phyloP scores from a whole-genome alignment of 2,329 filamentous ascomycete genomes.

The Paracamarosporium sp. region DNA sequence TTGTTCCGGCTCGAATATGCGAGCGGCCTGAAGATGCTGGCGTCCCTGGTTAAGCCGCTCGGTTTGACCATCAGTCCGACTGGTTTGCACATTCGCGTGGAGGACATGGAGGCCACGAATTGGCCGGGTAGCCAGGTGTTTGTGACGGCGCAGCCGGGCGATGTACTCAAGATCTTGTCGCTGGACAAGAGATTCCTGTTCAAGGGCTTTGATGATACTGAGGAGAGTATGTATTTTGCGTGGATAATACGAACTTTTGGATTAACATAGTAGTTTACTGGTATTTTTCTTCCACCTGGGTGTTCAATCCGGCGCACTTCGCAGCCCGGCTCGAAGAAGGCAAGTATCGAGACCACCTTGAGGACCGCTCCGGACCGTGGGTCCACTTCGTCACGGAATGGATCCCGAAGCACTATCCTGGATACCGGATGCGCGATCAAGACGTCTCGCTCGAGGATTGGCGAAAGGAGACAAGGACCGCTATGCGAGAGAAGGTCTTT shows the following conservation, averaged over 20 bases:
- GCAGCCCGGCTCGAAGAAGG: conserved; percentile 24
- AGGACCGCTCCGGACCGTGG: conserved; percentile 24
- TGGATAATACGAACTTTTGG: no score
- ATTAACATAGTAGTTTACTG: conserved; percentile 27
- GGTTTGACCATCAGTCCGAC: conserved; percentile 30
- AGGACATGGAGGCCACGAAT: conserved; percentile 31
- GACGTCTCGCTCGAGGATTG: conserved; percentile 19
- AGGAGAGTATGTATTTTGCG: conserved; percentile 24
- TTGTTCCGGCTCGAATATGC: conserved; percentile 30
- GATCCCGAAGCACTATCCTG: conserved; percentile 26
- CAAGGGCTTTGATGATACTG: conserved; percentile 20
- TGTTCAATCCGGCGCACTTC: conserved; percentile 35
- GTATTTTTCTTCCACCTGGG: conserved; percentile 25
- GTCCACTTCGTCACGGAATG: conserved; percentile 29
- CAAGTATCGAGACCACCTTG: conserved; percentile 21
- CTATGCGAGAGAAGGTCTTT: conserved; percentile 29
- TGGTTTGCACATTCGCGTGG: conserved; percentile 30
- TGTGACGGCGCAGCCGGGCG: conserved; percentile 26
- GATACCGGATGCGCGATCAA: conserved; percentile 6
- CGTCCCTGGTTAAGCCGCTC: conserved; percentile 33
- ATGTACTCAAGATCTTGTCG: conserved; percentile 24
- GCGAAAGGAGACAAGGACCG: conserved; percentile 22
- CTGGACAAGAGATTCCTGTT: conserved; percentile 27
- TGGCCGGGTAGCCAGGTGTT: conserved; percentile 28
- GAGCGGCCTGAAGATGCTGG: conserved; percentile 30